Percentiles rank a stretch among this genome's conserved stretches.
These are phyloP conservation scores for Pseudozyma flocculosa DNA, from an alignment of 1,284 basidiomycete genomes.

Conservation along the genomic window DNA sequence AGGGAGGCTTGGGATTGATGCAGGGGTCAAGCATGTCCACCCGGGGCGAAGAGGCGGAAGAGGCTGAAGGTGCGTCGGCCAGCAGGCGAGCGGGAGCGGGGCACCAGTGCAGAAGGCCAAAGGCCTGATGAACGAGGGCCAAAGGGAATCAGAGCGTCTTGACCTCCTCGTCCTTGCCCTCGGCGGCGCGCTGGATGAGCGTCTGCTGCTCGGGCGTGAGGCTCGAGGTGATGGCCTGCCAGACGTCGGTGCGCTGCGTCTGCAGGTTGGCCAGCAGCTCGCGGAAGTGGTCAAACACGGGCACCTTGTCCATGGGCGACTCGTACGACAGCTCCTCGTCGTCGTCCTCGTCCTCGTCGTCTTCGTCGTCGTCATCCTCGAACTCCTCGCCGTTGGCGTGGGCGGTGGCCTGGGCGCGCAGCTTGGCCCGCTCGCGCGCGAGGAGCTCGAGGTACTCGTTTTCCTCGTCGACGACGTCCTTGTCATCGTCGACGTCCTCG, in stretches of 20 bases:
- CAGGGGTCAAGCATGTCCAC: no score
- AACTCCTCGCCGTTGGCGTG: constrained; percentile 37
- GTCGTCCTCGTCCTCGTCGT: constrained; percentile 41
- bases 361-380: constrained; percentile 39
- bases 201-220: constrained; percentile 38
- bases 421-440: constrained; percentile 43
- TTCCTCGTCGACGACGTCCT: constrained; percentile 54
- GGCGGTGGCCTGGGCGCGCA: constrained; percentile 30
- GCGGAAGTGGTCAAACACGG: constrained; percentile 47
- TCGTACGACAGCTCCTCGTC: constrained; percentile 51
- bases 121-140: no score
- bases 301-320: constrained; percentile 44
- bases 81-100: no score
- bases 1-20: no score
- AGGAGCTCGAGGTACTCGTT: constrained; percentile 57
- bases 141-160: constrained; percentile 16
- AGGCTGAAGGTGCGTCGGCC: no score
- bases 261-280: constrained; percentile 35
- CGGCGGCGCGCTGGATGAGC: constrained; percentile 19
- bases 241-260: constrained; percentile 24
- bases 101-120: no score
- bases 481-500: constrained; percentile 50
- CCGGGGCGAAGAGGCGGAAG: no score
- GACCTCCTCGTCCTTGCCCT: constrained; percentile 23
- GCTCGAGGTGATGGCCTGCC: constrained; percentile 16